Percentiles rank a stretch among this genome's conserved stretches.
These are phyloP conservation scores for Thamnidium elegans DNA, from an alignment of 192 early-diverging fungal genomes.

Conservation along the genomic window DNA sequence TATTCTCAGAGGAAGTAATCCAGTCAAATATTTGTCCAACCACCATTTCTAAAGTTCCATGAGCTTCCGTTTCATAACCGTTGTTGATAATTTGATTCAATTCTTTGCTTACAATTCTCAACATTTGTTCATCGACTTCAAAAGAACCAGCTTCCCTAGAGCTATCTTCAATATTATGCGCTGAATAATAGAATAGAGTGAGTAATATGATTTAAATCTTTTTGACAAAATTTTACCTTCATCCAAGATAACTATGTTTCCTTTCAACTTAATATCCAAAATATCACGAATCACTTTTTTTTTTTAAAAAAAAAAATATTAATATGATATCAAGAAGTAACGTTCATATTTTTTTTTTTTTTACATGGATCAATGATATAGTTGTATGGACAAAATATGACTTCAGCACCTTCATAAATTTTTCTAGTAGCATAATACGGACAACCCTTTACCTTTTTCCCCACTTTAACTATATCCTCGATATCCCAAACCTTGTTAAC, in stretches of 20 bases:
- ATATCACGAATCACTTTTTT: slow-evolving; percentile 41
- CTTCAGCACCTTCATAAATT: slow-evolving; percentile 42
- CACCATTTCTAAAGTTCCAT: slow-evolving; percentile 16
- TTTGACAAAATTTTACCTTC: slow-evolving; percentile 36
- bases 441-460: slow-evolving; percentile 35
- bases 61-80: slow-evolving; percentile 9
- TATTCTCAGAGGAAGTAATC: slow-evolving; percentile 20
- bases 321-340: too few species aligned
- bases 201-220: background rate
- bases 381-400: slow-evolving; percentile 67
- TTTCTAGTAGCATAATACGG: slow-evolving; percentile 56
- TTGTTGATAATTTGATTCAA: slow-evolving; percentile 31
- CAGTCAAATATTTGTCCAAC: slow-evolving; percentile 16
- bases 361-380: slow-evolving; percentile 62
- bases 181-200: slow-evolving; percentile 13
- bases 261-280: slow-evolving; percentile 45
- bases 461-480: slow-evolving; percentile 52
- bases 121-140: slow-evolving; percentile 42
- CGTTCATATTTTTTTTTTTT: background rate
- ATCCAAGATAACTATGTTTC: slow-evolving; percentile 56
- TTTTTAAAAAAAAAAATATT: background rate
- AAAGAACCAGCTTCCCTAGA: slow-evolving; percentile 50
- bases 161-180: slow-evolving; percentile 62
- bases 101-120: slow-evolving; percentile 33
- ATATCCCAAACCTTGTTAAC: slow-evolving; percentile 50